Conservation (phyloP, 768 basidiomycete genomes). For the Kwoniella dendrophila region DNA sequence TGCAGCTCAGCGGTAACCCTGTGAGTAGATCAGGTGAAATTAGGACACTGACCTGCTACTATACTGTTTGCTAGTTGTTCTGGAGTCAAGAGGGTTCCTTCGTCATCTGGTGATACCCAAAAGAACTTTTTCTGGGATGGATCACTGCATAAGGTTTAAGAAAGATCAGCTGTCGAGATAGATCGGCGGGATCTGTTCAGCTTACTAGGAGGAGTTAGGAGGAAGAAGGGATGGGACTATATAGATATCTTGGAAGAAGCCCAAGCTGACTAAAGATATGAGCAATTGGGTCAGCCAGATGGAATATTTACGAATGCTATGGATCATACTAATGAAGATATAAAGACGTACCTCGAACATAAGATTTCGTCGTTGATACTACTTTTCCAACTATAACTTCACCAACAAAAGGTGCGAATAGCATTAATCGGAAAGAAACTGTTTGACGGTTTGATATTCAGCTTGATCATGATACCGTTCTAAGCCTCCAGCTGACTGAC, state of each 20-base stretch:
- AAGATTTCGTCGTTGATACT: slow-evolving; percentile 79
- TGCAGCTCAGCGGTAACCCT: neutral
- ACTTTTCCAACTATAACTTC: slow-evolving; percentile 90
- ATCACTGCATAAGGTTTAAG: slow-evolving; percentile 43
- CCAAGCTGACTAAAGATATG: slow-evolving; percentile 69
- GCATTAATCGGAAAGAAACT: slow-evolving; percentile 87
- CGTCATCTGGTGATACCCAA: slow-evolving; percentile 50
- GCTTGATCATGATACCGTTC: neutral
- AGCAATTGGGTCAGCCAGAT: neutral
- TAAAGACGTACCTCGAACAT: slow-evolving; percentile 70
- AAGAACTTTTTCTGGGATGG: slow-evolving; percentile 50
- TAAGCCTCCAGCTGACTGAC: slow-evolving; percentile 58
- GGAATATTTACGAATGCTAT: neutral
- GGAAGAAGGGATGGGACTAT: slow-evolving; percentile 79
- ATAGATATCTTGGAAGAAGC: slow-evolving; percentile 94
- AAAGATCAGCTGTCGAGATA: neutral
- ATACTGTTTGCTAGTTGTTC: slow-evolving; percentile 39
- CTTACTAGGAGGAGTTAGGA: slow-evolving; percentile 62
- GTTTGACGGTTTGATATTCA: neutral
- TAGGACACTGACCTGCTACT: slow-evolving; percentile 20
- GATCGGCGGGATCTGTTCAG: neutral
- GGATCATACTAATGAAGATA: neutral
- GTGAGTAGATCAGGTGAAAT: too few species aligned
- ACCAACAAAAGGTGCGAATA: slow-evolving; percentile 86
- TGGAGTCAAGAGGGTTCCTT: slow-evolving; percentile 31